phyloP scores from a whole-genome alignment of 2,329 filamentous ascomycete species.

The Microcyclosporella mali region DNA sequence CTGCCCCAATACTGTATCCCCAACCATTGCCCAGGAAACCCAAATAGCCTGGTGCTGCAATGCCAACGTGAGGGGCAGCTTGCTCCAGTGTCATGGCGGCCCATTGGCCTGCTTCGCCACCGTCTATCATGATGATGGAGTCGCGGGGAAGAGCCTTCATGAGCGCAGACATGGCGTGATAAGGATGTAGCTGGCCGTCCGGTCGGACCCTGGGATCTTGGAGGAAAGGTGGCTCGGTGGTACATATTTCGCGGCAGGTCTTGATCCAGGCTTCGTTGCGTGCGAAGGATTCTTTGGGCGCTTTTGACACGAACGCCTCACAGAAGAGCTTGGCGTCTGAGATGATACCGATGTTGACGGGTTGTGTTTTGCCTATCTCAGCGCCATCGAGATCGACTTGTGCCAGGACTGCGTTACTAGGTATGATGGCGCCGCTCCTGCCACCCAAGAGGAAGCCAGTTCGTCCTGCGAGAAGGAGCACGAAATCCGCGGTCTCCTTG shows the following conservation, averaged over 20 bases:
- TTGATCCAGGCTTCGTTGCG: conserved; percentile 24
- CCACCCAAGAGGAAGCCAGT: conserved; percentile 17
- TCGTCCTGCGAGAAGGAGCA: conserved; percentile 34
- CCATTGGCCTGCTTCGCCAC: conserved; percentile 37
- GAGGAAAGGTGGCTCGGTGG: conserved; percentile 23
- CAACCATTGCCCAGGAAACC: conserved; percentile 45
- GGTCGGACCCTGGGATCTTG: conserved; percentile 16
- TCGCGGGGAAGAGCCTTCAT: conserved; percentile 32
- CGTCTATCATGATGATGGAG: conserved; percentile 38
- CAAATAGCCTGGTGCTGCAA: conserved; percentile 35
- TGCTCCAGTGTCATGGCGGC: conserved; percentile 29
- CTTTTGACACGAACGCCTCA: conserved; percentile 11
- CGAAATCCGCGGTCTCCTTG: conserved; percentile 35
- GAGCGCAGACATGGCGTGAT: conserved; percentile 36
- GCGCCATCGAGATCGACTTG: conserved; percentile 40
- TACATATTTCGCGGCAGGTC: conserved; percentile 24
- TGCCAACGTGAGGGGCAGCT: conserved; percentile 22
- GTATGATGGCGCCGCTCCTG: conserved; percentile 26
- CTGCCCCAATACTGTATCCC: conserved; percentile 41
- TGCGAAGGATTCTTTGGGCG: conserved; percentile 6
- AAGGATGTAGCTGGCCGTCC: conserved; percentile 38
- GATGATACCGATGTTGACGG: conserved; percentile 38
- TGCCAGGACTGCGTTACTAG: conserved; percentile 34
- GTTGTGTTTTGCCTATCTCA: conserved; percentile 38
- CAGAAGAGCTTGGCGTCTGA: conserved; percentile 35